A percentile compares a stretch with the other conserved stretches of the same genome.
Evolutionary conservation across 306 rosid species (phyloP).

Genomic region (Casuarina cunninghamiana): DNA sequence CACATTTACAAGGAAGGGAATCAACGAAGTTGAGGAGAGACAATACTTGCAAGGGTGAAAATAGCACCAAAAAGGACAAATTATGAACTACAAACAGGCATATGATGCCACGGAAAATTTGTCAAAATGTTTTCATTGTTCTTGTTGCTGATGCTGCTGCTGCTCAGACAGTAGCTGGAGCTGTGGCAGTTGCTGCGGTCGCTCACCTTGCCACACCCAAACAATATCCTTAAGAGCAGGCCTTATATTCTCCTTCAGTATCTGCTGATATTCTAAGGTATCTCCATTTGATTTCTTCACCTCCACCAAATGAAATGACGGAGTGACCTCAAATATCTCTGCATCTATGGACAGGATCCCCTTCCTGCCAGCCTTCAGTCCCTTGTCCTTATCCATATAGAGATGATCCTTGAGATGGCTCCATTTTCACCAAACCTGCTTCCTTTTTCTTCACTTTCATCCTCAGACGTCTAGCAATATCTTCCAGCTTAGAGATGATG

Average conservation of each 20-base stretch:
- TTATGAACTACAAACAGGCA: neutral
- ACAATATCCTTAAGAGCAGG: constrained; percentile 80
- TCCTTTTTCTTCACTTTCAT: constrained; percentile 69
- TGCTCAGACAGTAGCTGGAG: neutral
- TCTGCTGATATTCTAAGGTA: constrained; percentile 74
- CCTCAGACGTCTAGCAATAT: constrained; percentile 55
- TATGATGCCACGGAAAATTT: neutral
- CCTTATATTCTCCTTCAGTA: constrained; percentile 64
- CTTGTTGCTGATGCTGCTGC: constrained; percentile 27
- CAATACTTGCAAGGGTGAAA: neutral
- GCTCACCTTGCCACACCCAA: constrained; percentile 82
- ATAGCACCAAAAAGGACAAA: neutral
- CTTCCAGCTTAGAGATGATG: constrained; percentile 73
- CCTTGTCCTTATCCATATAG: neutral
- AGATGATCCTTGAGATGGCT: neutral
- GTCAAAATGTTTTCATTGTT: neutral
- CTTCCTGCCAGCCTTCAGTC: constrained; percentile 61
- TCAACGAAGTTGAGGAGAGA: neutral
- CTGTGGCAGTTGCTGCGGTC: constrained; percentile 34
- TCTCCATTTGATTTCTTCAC: constrained; percentile 82
- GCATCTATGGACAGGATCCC: constrained; percentile 74
- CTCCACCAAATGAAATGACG: constrained; percentile 77
- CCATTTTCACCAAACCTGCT: constrained; percentile 64
- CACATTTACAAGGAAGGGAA: neutral
- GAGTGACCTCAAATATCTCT: constrained; percentile 78